Conservation (phyloP, 352 stramenopile genomes). For the Phytophthora ohioensis region DNA sequence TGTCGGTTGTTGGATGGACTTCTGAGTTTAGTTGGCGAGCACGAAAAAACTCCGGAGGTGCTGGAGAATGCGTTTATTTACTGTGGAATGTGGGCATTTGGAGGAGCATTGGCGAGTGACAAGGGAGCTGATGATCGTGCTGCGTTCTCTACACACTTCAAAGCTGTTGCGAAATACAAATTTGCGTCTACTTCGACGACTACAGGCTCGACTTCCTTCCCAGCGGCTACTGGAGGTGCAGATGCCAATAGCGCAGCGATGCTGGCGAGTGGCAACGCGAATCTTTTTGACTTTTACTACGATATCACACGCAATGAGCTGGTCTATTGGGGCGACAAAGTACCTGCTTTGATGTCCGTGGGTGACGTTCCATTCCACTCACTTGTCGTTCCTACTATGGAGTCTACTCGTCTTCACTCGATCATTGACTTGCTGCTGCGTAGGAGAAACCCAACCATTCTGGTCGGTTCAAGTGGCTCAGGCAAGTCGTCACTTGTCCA, state of each 20-base stretch:
- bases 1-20: conserved; percentile 96
- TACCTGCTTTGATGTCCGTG: conserved; percentile 40
- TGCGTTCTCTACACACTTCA: conserved; percentile 67
- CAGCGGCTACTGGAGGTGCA: conserved; percentile 1
- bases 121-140: conserved; percentile 66
- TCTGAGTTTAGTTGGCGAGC: conserved; percentile 72
- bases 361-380: conserved; percentile 67
- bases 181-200: conserved; percentile 31
- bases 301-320: conserved; percentile 81
- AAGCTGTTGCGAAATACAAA: conserved; percentile 82
- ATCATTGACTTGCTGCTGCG: conserved; percentile 68
- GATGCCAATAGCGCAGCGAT: conserved; percentile 27
- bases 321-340: conserved; percentile 78
- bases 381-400: conserved; percentile 80
- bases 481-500: conserved; percentile 86
- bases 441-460: conserved; percentile 61
- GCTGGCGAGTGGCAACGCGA: conserved; percentile 31
- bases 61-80: conserved; percentile 97
- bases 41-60: conserved; percentile 86
- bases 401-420: conserved; percentile 75
- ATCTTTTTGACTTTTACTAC: conserved; percentile 85
- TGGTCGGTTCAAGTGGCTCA: conserved; percentile 85
- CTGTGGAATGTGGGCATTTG: conserved; percentile 96
- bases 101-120: conserved; percentile 93
- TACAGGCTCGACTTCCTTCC: conserved; percentile 5